These are phyloP conservation scores for Sphaerosporella brunnea DNA, from an alignment of 495 filamentous ascomycete species.

Conservation along the genomic window DNA sequence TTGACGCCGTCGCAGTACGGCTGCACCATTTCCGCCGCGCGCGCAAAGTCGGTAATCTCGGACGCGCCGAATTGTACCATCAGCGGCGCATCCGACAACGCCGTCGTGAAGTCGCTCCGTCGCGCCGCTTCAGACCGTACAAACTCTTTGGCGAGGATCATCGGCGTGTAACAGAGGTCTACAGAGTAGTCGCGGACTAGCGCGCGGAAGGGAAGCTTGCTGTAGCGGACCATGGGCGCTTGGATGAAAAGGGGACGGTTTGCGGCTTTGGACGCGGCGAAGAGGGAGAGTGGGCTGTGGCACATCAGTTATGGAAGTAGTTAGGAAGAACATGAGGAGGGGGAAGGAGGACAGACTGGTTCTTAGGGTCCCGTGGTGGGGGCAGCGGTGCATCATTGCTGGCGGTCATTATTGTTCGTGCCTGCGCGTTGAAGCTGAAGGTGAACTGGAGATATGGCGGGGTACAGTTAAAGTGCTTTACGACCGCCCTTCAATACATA, in stretches of 20 bases:
- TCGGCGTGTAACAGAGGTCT: conserved; percentile 50
- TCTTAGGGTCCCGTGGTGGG: conserved; percentile 11
- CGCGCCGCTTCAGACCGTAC: conserved; percentile 40
- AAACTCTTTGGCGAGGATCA: conserved; percentile 57
- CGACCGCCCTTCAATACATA: no score
- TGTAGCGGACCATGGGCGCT: conserved; percentile 50
- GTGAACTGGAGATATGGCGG: no score
- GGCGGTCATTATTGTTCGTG: no score
- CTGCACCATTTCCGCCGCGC: conserved; percentile 40
- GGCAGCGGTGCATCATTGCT: not conserved
- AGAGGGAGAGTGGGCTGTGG: conserved; percentile 39
- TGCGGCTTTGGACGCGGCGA: conserved; percentile 37
- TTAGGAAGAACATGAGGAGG: not conserved
- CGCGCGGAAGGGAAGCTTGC: conserved; percentile 43
- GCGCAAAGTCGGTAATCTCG: conserved; percentile 38
- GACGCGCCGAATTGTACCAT: conserved; percentile 47
- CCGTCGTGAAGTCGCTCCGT: conserved; percentile 35
- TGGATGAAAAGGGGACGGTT: conserved; percentile 37
- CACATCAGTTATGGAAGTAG: conserved; percentile 2
- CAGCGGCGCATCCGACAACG: conserved; percentile 31
- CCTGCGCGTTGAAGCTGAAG: no score
- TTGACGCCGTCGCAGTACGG: conserved; percentile 45
- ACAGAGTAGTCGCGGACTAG: conserved; percentile 41
- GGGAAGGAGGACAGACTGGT: conserved; percentile 11
- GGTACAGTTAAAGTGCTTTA: no score